Percentiles rank a stretch among this genome's conserved stretches.
These are phyloP conservation scores for Petasospora rhodanensis DNA, from an alignment of 1,139 yeast species.

Conservation along the genomic window DNA sequence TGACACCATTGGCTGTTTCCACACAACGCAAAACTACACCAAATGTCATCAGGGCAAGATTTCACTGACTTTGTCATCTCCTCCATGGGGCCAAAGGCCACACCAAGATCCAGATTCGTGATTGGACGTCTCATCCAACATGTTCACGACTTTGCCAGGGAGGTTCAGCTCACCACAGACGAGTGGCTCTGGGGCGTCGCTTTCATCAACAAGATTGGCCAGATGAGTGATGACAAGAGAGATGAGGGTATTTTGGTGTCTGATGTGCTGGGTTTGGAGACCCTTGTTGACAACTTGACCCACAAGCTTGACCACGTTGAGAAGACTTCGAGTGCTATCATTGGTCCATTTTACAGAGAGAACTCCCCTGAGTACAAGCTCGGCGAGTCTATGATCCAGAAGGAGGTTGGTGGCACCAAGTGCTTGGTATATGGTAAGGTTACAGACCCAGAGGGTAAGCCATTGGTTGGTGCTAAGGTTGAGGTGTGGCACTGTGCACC, in stretches of 20 bases:
- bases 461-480: conserved; percentile 29
- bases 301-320: conserved; percentile 24
- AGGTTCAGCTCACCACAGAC: conserved; percentile 31
- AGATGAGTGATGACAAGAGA: conserved; percentile 30
- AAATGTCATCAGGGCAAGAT: conserved; percentile 3
- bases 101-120: conserved; percentile 27
- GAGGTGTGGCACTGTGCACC: conserved; percentile 39
- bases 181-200: conserved; percentile 32
- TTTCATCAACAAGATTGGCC: conserved; percentile 31
- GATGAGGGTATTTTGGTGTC: conserved; percentile 33
- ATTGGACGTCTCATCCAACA: conserved; percentile 30
- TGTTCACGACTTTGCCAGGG: conserved; percentile 34
- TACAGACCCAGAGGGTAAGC: conserved; percentile 29
- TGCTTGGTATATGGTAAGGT: conserved; percentile 28
- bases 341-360: conserved; percentile 35
- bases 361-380: conserved; percentile 29
- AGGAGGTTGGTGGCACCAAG: conserved; percentile 33
- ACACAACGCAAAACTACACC: too few relatives aligned
- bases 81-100: conserved; percentile 5
- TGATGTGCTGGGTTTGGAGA: conserved; percentile 32
- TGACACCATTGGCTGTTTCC: too few relatives aligned
- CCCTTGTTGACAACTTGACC: conserved; percentile 31
- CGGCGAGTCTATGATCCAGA: conserved; percentile 28
- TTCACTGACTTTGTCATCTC: conserved; percentile 7
- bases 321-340: conserved; percentile 31